phyloP scores from a whole-genome alignment of 441 rosid species.

The Adansonia rubrostipa region DNA sequence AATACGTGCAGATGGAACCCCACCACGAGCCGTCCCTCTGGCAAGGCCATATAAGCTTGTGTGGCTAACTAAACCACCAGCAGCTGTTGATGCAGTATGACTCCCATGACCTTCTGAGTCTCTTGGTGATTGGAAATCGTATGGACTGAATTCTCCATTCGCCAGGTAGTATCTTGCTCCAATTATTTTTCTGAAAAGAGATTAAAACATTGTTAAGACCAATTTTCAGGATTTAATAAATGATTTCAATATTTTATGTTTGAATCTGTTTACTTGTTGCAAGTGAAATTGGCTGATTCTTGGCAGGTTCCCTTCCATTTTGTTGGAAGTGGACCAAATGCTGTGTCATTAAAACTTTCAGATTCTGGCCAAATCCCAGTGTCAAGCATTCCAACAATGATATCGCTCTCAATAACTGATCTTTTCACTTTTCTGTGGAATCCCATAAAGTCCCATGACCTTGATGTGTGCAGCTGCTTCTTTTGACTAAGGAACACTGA shows the following conservation, averaged over 20 bases:
- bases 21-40: constrained; percentile 38
- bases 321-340: constrained; percentile 42
- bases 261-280: constrained; percentile 38
- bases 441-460: constrained; percentile 61
- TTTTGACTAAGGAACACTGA: constrained; percentile 58
- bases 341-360: constrained; percentile 49
- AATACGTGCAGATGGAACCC: constrained; percentile 37
- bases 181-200: constrained; percentile 38
- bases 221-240: neutral
- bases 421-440: constrained; percentile 36
- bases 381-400: constrained; percentile 54
- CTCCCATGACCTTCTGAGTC: constrained; percentile 34
- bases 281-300: constrained; percentile 37
- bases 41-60: constrained; percentile 35
- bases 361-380: constrained; percentile 67
- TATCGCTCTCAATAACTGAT: constrained; percentile 35
- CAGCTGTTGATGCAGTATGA: constrained; percentile 39
- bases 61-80: constrained; percentile 34
- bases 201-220: neutral
- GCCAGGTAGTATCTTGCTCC: constrained; percentile 43
- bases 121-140: neutral
- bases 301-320: constrained; percentile 60
- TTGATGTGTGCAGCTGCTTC: constrained; percentile 62
- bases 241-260: neutral
- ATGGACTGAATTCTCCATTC: neutral